A percentile compares a stretch with the other conserved stretches of the same genome.
Conservation (phyloP, 2,329 filamentous ascomycete species). For the Fusarium sublunatum region DNA sequence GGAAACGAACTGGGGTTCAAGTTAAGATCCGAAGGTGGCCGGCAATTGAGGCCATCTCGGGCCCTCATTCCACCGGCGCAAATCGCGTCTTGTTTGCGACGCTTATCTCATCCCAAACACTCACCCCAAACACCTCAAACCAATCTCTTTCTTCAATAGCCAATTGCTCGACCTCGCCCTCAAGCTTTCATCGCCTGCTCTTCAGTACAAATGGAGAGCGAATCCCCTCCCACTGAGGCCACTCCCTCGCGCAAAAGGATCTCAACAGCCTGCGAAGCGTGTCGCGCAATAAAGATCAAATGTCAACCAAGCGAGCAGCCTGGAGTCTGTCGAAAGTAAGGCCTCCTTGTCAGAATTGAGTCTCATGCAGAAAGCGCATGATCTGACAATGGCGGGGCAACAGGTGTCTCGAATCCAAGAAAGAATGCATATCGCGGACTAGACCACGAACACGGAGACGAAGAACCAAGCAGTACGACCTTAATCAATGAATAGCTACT, state of each 20-base stretch:
- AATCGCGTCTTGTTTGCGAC: background rate
- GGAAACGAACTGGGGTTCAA: background rate
- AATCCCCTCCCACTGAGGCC: slow-evolving; percentile 22
- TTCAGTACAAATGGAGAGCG: slow-evolving; percentile 19
- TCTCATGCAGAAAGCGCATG: background rate
- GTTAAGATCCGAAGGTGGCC: slow-evolving; percentile 32
- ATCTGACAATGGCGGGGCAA: slow-evolving; percentile 3
- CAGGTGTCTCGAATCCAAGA: slow-evolving; percentile 64
- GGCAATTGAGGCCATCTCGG: slow-evolving; percentile 32
- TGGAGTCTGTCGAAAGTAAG: slow-evolving; percentile 64
- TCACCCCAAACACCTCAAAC: background rate
- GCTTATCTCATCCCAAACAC: background rate
- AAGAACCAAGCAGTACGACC: slow-evolving; percentile 54
- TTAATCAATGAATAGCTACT: background rate
- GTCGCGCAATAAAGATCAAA: slow-evolving; percentile 64
- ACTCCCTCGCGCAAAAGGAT: slow-evolving; percentile 43
- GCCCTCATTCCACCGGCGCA: slow-evolving; percentile 29
- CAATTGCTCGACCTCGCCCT: background rate
- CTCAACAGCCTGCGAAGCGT: slow-evolving; percentile 64
- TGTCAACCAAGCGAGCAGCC: slow-evolving; percentile 61
- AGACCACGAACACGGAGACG: slow-evolving; percentile 62
- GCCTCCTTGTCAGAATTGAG: background rate
- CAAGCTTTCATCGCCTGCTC: background rate
- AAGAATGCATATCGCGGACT: slow-evolving; percentile 64
- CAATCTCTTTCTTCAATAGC: background rate